These are phyloP conservation scores for Stachybotrys echinatus DNA, from an alignment of 2,329 filamentous ascomycete species.

Conservation along the genomic window DNA sequence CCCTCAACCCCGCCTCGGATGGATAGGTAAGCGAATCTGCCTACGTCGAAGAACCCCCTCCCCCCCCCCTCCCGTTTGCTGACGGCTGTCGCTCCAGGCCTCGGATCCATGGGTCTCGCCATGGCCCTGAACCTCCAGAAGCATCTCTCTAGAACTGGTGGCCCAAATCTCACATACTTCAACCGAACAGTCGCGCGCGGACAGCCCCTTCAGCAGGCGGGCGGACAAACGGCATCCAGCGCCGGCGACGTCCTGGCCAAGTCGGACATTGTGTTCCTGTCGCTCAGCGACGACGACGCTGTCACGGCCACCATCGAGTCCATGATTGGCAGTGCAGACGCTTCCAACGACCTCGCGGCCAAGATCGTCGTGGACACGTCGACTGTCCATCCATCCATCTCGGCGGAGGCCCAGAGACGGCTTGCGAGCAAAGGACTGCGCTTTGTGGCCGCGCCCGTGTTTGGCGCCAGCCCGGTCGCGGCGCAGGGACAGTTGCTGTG, in stretches of 20 bases:
- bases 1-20: not conserved
- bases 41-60: not conserved
- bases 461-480: slow-evolving; percentile 45
- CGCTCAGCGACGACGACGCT: slow-evolving; percentile 36
- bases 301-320: slow-evolving; percentile 28
- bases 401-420: slow-evolving; percentile 17
- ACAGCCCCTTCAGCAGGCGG: slow-evolving; percentile 18
- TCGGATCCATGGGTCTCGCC: slow-evolving; percentile 45
- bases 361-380: slow-evolving; percentile 45
- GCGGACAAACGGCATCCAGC: slow-evolving; percentile 15
- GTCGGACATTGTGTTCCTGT: slow-evolving; percentile 31
- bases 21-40: not conserved
- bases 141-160: slow-evolving; percentile 20
- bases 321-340: no score
- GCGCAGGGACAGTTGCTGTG: slow-evolving; percentile 39
- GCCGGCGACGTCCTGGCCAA: slow-evolving; percentile 19
- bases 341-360: slow-evolving; percentile 15
- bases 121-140: slow-evolving; percentile 47
- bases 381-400: slow-evolving; percentile 42
- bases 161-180: slow-evolving; percentile 29
- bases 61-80: not conserved
- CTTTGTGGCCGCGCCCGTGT: slow-evolving; percentile 43
- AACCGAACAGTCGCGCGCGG: slow-evolving; percentile 45
- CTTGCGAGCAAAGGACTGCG: slow-evolving; percentile 21
- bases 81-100: slow-evolving; percentile 19